phyloP scores from a whole-genome alignment of 2,329 filamentous ascomycete species.

The Aspergillus bombycis region DNA sequence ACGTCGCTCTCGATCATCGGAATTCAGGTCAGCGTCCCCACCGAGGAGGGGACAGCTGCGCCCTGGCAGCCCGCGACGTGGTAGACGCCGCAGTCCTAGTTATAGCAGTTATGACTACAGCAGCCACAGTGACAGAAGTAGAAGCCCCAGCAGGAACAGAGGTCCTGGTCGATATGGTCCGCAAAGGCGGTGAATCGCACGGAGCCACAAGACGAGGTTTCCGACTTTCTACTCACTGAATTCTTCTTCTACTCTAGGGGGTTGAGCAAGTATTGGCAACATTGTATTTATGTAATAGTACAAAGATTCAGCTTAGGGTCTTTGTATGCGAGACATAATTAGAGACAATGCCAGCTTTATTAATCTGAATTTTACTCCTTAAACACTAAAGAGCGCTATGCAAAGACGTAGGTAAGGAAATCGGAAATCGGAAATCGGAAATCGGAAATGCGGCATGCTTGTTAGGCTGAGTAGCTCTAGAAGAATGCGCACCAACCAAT shows the following conservation, averaged over 20 bases:
- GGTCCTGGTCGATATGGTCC: conserved; percentile 35
- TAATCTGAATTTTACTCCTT: not conserved
- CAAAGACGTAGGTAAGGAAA: not conserved
- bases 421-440: not conserved
- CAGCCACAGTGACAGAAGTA: conserved; percentile 54
- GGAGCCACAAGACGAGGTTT: not conserved
- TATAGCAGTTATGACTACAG: conserved; percentile 66
- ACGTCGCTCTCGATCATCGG: conserved; percentile 40
- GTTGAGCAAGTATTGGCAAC: not conserved
- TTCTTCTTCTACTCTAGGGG: not conserved
- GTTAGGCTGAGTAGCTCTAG: conserved; percentile 33
- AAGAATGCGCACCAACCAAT: conserved; percentile 87
- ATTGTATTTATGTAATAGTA: not conserved
- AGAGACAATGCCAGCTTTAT: not conserved
- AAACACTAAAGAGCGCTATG: not conserved
- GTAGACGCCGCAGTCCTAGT: conserved; percentile 61
- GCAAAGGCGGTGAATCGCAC: conserved; percentile 14
- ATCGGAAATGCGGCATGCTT: not conserved
- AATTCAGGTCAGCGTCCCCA: conserved; percentile 48
- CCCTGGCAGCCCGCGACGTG: conserved; percentile 40
- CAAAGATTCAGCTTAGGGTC: not conserved
- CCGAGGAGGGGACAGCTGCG: conserved; percentile 39
- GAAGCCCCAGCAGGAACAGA: conserved; percentile 55
- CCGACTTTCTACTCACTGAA: not conserved
- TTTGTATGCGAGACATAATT: not conserved